Evolutionary conservation across 495 filamentous ascomycete genomes (phyloP).

Genomic region (Lineolata rhizophorae): DNA sequence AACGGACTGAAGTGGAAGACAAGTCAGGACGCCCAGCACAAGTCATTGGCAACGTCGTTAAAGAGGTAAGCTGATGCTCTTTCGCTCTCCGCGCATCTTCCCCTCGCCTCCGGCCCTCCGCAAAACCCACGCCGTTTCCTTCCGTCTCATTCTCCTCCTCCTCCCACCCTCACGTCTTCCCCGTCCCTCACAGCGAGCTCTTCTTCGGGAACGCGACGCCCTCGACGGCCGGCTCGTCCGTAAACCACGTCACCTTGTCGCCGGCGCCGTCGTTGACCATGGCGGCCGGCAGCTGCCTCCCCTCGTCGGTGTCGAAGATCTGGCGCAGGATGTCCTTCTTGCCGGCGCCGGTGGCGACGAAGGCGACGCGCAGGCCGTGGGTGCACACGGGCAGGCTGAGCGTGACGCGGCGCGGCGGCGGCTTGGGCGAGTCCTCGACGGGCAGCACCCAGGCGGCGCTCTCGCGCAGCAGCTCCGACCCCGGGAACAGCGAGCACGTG

Average conservation of each 20-base stretch:
- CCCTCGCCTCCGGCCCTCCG: too few relatives aligned
- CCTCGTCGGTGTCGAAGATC: constrained; percentile 68
- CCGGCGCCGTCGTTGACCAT: constrained; percentile 66
- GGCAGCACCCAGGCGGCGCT: constrained; percentile 79
- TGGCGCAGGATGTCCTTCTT: constrained; percentile 84
- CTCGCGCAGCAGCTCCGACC: constrained; percentile 70
- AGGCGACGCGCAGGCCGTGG: constrained; percentile 64
- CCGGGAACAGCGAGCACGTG: constrained; percentile 89
- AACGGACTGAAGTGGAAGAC: too few relatives aligned
- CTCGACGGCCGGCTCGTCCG: constrained; percentile 60
- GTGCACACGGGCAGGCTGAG: constrained; percentile 75
- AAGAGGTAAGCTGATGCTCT: too few relatives aligned
- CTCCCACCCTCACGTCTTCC: constrained; percentile 28
- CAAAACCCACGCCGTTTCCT: too few relatives aligned
- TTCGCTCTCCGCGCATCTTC: too few relatives aligned
- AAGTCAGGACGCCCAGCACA: too few relatives aligned
- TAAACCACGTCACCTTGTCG: constrained; percentile 88
- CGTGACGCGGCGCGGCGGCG: constrained; percentile 75
- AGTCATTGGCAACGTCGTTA: too few relatives aligned
- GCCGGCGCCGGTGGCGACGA: constrained; percentile 68
- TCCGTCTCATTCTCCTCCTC: neutral
- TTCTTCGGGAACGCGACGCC: constrained; percentile 61
- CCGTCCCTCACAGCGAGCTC: constrained; percentile 23
- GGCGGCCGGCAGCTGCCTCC: constrained; percentile 53
- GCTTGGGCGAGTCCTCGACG: constrained; percentile 84